Conservation (phyloP, 148 eudicot genomes). For the Spergularia bocconei region DNA sequence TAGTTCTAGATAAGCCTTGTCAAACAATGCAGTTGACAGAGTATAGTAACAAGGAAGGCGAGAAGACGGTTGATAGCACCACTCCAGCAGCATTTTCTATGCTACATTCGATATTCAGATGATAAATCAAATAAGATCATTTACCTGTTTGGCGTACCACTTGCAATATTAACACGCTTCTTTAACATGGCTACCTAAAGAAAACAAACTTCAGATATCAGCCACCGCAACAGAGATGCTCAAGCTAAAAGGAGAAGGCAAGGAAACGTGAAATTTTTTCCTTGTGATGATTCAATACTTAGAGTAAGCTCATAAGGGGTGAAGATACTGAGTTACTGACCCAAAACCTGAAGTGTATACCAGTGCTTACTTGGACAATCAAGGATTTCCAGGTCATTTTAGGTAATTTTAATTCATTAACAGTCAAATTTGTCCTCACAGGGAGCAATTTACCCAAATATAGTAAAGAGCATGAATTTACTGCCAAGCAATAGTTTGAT, state of each 20-base stretch:
- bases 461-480: background rate
- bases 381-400: background rate
- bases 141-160: conserved; percentile 96
- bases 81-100: no score
- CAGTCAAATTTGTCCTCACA: background rate
- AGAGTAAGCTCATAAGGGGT: no score
- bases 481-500: no score
- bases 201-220: background rate
- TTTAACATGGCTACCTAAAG: conserved; percentile 61
- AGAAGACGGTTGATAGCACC: no score
- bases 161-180: conserved; percentile 79
- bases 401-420: background rate
- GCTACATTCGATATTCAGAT: background rate
- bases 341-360: no score
- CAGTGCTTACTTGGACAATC: background rate
- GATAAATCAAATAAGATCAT: conserved; percentile 12
- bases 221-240: background rate
- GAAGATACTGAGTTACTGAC: no score
- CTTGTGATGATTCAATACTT: no score
- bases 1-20: background rate
- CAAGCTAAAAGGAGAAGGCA: background rate
- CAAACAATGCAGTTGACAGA: no score
- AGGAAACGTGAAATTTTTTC: background rate
- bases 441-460: background rate
- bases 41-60: no score